phyloP scores from a whole-genome alignment of 768 basidiomycete genomes.

The Sporobolomyces pararoseus region DNA sequence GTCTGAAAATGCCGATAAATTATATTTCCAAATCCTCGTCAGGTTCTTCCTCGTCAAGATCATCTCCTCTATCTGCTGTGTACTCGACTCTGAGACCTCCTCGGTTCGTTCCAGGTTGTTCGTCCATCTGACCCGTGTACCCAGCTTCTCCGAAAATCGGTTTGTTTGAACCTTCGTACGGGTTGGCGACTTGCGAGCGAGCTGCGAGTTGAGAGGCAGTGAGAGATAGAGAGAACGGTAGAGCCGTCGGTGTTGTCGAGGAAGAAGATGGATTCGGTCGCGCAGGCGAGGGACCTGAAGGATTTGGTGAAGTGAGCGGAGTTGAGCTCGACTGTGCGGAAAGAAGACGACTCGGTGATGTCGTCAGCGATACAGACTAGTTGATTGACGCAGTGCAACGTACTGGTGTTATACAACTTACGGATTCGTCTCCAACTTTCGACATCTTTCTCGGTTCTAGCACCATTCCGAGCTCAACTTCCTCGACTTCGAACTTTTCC shows the following conservation, averaged over 20 bases:
- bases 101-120: background rate
- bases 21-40: constrained; percentile 88
- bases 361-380: background rate
- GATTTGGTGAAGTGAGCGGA: background rate
- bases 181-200: constrained; percentile 76
- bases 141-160: constrained; percentile 25
- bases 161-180: constrained; percentile 56
- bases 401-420: background rate
- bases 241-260: constrained; percentile 59
- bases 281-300: background rate
- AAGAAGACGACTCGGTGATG: background rate
- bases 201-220: constrained; percentile 76
- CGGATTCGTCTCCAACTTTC: background rate
- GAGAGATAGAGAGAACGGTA: constrained; percentile 83
- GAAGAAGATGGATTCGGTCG: background rate
- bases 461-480: constrained; percentile 12
- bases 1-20: too few species aligned
- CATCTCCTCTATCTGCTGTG: constrained; percentile 89
- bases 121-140: constrained; percentile 8
- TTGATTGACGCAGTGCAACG: too few species aligned
- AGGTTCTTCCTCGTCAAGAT: constrained; percentile 91
- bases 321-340: background rate
- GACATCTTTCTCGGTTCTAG: constrained; percentile 3
- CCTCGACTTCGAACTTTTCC: background rate
- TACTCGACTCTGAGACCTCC: constrained; percentile 61